phyloP scores from a whole-genome alignment of 2,329 filamentous ascomycete species.

The Ophiostoma ulmi region DNA sequence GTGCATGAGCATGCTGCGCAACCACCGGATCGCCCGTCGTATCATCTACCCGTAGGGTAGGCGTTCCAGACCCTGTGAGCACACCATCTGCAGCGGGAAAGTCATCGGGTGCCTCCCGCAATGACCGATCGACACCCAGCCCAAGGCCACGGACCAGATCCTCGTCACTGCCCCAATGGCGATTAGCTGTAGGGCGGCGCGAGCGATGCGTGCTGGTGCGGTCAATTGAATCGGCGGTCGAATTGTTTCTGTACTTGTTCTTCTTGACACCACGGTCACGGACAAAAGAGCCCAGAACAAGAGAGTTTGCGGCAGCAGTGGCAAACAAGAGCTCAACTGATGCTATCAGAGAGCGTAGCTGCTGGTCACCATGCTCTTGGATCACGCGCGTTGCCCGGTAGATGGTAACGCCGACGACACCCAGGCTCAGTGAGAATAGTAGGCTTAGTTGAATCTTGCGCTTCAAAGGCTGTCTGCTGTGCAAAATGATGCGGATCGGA shows the following conservation, averaged over 20 bases:
- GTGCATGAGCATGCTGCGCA: neutral
- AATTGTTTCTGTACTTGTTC: conserved; percentile 67
- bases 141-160: conserved; percentile 79
- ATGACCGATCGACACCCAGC: conserved; percentile 47
- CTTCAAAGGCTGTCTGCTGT: conserved; percentile 68
- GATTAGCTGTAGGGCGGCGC: conserved; percentile 49
- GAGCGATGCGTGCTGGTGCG: conserved; percentile 37
- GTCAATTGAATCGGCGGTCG: conserved; percentile 60
- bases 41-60: conserved; percentile 14
- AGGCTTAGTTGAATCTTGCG: conserved; percentile 73
- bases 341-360: conserved; percentile 81
- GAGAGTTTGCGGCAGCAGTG: conserved; percentile 76
- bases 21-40: conserved; percentile 7
- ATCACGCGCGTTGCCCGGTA: conserved; percentile 81
- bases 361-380: conserved; percentile 64
- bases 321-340: conserved; percentile 88
- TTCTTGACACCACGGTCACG: conserved; percentile 89
- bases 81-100: conserved; percentile 26
- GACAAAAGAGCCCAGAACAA: conserved; percentile 89
- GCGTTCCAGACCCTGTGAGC: neutral
- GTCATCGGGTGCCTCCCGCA: conserved; percentile 39
- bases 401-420: conserved; percentile 71
- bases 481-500: conserved; percentile 80
- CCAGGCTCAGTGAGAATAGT: conserved; percentile 79
- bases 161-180: conserved; percentile 83